phyloP scores from a whole-genome alignment of 495 filamentous ascomycete genomes.

The Parathielavia hyrcaniae region DNA sequence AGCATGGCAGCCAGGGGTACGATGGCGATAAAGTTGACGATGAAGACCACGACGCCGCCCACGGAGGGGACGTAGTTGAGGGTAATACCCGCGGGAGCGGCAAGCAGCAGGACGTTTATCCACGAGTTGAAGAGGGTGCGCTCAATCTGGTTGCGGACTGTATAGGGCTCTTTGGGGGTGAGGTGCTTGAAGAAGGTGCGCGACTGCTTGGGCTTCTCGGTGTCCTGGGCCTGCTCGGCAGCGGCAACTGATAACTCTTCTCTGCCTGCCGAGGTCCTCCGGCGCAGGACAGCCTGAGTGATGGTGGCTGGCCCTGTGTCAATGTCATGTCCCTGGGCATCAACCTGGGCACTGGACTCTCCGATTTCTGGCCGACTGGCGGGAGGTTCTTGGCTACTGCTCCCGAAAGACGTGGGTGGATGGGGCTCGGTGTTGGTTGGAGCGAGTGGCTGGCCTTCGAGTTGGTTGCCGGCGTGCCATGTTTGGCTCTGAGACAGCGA shows the following conservation, averaged over 20 bases:
- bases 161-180: constrained; percentile 50
- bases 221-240: constrained; percentile 4
- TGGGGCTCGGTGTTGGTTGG: not conserved
- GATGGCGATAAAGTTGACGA: constrained; percentile 85
- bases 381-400: not conserved
- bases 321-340: not conserved
- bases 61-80: constrained; percentile 55
- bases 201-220: constrained; percentile 31
- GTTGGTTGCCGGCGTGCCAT: constrained; percentile 3
- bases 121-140: constrained; percentile 70
- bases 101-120: constrained; percentile 77
- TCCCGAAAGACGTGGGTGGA: not conserved
- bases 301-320: not conserved
- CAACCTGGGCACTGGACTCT: not conserved
- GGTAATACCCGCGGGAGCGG: constrained; percentile 71
- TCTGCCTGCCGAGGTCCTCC: not conserved
- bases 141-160: constrained; percentile 60
- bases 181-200: constrained; percentile 40
- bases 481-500: not conserved
- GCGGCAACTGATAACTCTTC: not conserved
- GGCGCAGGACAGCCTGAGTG: constrained; percentile 8
- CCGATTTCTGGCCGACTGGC: not conserved
- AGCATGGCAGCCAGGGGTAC: constrained; percentile 83
- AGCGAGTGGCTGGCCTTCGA: constrained; percentile 9
- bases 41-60: constrained; percentile 59